Conservation (phyloP, 495 filamentous ascomycete species). For the Penicillium riverlandense region DNA sequence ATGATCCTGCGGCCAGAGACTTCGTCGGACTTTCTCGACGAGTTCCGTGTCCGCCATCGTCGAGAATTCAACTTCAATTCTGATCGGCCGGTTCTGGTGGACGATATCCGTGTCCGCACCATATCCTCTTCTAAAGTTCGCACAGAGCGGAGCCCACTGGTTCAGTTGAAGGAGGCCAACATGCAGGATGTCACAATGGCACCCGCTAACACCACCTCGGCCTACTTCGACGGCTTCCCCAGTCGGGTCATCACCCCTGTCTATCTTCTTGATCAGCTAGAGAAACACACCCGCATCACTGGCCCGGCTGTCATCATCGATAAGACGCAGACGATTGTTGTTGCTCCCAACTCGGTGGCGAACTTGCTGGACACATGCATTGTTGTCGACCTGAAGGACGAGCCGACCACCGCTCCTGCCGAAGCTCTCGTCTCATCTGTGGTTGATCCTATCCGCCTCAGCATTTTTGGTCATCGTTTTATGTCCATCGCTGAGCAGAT, state of each 20-base stretch:
- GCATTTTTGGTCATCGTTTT: constrained; percentile 93
- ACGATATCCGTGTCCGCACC: constrained; percentile 45
- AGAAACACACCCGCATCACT: constrained; percentile 65
- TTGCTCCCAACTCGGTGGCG: constrained; percentile 67
- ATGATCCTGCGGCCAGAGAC: constrained; percentile 43
- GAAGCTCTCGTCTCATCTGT: constrained; percentile 48
- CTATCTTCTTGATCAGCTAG: constrained; percentile 73
- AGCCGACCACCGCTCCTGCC: neutral
- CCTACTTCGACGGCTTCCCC: constrained; percentile 52
- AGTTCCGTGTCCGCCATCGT: constrained; percentile 40
- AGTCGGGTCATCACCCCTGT: constrained; percentile 74
- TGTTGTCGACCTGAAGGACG: constrained; percentile 47
- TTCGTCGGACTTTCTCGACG: constrained; percentile 30
- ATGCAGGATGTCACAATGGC: constrained; percentile 18
- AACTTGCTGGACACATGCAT: constrained; percentile 37
- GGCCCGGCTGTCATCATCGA: constrained; percentile 93
- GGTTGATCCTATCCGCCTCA: constrained; percentile 79
- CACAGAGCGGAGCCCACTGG: constrained; percentile 32
- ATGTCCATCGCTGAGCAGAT: constrained; percentile 99
- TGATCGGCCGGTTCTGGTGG: constrained; percentile 40
- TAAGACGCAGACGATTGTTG: constrained; percentile 90
- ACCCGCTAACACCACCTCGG: constrained; percentile 26
- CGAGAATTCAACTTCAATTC: constrained; percentile 49
- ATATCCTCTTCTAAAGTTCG: constrained; percentile 37
- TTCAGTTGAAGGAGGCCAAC: constrained; percentile 29